Percentiles rank a stretch among this genome's conserved stretches.
phyloP scores from a whole-genome alignment of 768 basidiomycete genomes.

The Hortiboletus campestris region DNA sequence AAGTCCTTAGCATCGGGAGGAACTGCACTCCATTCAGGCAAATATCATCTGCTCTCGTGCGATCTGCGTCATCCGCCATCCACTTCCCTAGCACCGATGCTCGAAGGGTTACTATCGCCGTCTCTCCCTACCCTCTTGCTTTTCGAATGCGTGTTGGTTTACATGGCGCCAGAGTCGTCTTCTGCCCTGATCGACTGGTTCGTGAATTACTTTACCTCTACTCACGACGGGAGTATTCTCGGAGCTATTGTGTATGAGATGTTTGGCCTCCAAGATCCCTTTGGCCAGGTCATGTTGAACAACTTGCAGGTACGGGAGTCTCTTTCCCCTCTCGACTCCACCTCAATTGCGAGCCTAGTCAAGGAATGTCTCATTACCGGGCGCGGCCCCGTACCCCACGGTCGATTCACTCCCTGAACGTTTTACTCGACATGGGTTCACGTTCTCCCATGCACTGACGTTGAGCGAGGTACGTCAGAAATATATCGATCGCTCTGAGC shows the following conservation, averaged over 20 bases:
- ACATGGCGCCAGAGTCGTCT: constrained; percentile 65
- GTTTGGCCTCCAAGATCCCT: constrained; percentile 83
- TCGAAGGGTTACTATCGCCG: constrained; percentile 49
- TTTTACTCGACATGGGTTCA: constrained; percentile 58
- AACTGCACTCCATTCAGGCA: constrained; percentile 37
- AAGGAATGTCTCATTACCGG: constrained; percentile 71
- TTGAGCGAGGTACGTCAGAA: constrained; percentile 44
- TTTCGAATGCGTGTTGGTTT: constrained; percentile 92
- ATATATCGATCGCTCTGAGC: constrained; percentile 38
- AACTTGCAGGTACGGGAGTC: constrained; percentile 67
- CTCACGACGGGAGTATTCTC: constrained; percentile 24
- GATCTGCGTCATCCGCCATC: constrained; percentile 69
- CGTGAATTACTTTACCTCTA: constrained; percentile 44
- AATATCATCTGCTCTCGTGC: constrained; percentile 60
- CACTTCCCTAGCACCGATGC: constrained; percentile 41
- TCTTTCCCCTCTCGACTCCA: background rate
- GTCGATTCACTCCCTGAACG: constrained; percentile 52
- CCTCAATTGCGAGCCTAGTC: constrained; percentile 41
- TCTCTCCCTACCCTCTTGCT: constrained; percentile 74
- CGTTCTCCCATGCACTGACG: constrained; percentile 19
- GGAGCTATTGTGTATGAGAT: constrained; percentile 81
- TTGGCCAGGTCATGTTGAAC: constrained; percentile 89
- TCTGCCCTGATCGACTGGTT: constrained; percentile 73
- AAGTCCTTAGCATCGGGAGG: constrained; percentile 15
- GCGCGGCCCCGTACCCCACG: constrained; percentile 60